Base-by-base conservation (phyloP, 2,329 filamentous ascomycete species). In the Monilinia fructigena region DNA sequence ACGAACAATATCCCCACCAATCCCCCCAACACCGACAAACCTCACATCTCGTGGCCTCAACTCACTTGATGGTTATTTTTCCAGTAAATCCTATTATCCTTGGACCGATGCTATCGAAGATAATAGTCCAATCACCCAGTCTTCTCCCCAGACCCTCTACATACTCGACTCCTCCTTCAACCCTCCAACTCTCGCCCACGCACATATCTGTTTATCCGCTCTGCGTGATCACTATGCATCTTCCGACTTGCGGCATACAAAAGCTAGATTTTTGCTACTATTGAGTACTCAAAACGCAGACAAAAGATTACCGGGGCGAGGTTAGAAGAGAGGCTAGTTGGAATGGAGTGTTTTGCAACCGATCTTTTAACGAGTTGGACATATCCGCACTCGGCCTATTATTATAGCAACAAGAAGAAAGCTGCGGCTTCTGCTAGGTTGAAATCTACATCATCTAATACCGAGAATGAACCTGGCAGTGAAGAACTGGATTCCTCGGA, bases 121-220 rank as follows among this genome's bases (percentile, higher is more conserved):
- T 4, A 7, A 50, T 14, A 38, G 8, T 26, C 18, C 58, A n/a
- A 18, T 11, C 55, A 28, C 60, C 67, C 48, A 48, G 8, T 48
- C 45, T 60, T 64, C 16, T 59, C 73, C 75, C 18, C 71, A 69
- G 67, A 76, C 74, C 23, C 78, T 90, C 67, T 77, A 89, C 63
- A 79, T 89, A 65, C 81, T 89, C 56, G 87, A 90, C 76, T 87
- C 87, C 61, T 88, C 85, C 67, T 90, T 89, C 79, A 89, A 90
- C 74, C 87, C 87, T 35, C 87, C 87, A 0, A 89, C 87, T 0
- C 77, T 79, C 10, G 87, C 86, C 2, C 87, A 90, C 74, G 78
- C 82, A 54, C 78, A 78, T 66, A 87, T 90, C 80, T 84, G 82
- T 0, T 75, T 79, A 0, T 82, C 82, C 2, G 85, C 85, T 4